phyloP scores from a whole-genome alignment of 257 asterid species.

The Mentha longifolia region DNA sequence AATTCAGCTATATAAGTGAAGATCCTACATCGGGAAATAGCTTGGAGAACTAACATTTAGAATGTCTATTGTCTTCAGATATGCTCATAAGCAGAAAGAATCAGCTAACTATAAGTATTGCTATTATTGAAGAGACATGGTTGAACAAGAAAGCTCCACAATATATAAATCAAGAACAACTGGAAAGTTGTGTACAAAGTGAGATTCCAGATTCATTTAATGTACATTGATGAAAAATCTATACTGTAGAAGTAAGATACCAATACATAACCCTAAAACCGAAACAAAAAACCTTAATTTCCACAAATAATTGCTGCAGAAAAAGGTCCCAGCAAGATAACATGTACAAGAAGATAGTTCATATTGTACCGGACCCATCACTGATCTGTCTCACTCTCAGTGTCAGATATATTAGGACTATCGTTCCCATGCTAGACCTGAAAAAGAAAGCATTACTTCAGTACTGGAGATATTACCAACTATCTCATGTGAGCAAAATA shows the following conservation, averaged over 20 bases:
- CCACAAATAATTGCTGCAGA: conserved; percentile 1
- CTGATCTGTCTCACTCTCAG: conserved; percentile 62
- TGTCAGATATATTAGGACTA: conserved; percentile 72
- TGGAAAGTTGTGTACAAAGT: conserved; percentile 4
- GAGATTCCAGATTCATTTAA: conserved; percentile 21
- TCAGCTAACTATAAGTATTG: background rate
- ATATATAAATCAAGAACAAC: conserved; percentile 14
- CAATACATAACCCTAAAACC: background rate
- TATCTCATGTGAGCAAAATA: background rate
- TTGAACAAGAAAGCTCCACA: background rate
- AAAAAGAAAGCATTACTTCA: conserved; percentile 1
- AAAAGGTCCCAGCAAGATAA: conserved; percentile 19
- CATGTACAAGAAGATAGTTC: conserved; percentile 28
- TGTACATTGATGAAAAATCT: conserved; percentile 19
- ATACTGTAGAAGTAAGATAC: conserved; percentile 1
- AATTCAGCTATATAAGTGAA: conserved; percentile 10
- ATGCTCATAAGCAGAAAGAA: background rate
- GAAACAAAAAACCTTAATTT: background rate
- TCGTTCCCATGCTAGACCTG: conserved; percentile 81
- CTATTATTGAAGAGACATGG: background rate
- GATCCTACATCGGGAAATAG: conserved; percentile 14
- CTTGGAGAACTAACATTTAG: background rate
- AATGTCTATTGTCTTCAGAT: background rate
- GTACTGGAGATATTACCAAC: background rate
- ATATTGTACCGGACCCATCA: conserved; percentile 47